Percentiles rank a stretch among this genome's conserved stretches.
phyloP scores from a whole-genome alignment of 805 yeast species.

The Kodamaea kaohsiungensis region DNA sequence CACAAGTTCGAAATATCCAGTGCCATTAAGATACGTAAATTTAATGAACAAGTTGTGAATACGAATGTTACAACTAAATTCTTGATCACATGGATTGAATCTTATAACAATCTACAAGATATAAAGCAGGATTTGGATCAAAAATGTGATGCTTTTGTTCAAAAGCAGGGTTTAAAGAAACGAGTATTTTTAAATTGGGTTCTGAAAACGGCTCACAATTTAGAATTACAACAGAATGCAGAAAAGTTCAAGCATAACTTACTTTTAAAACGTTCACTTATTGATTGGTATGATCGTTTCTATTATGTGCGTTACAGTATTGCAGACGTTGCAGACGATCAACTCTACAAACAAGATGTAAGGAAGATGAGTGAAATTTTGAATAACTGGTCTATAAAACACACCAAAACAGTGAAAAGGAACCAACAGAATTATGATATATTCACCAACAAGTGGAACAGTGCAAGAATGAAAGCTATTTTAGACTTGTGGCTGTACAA shows the following conservation, averaged over 20 bases:
- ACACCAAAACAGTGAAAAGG: conserved; percentile 31
- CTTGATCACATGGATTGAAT: conserved; percentile 23
- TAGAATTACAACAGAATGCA: conserved; percentile 14
- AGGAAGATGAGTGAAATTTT: conserved; percentile 25
- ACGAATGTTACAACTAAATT: conserved; percentile 14
- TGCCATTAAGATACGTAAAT: conserved; percentile 16
- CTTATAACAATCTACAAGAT: conserved; percentile 17
- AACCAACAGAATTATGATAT: conserved; percentile 37
- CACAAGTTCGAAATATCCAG: conserved; percentile 22
- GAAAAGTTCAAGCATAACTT: conserved; percentile 18
- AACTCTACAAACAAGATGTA: conserved; percentile 29
- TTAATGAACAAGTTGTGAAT: conserved; percentile 16
- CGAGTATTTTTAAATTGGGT: conserved; percentile 18
- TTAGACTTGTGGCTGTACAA: conserved; percentile 42
- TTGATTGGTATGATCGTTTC: conserved; percentile 37
- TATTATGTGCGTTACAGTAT: conserved; percentile 23
- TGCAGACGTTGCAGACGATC: conserved; percentile 31
- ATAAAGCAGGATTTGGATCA: conserved; percentile 11
- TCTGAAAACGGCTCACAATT: background rate
- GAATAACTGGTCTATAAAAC: conserved; percentile 38
- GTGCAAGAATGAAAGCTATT: conserved; percentile 25
- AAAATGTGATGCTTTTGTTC: conserved; percentile 8
- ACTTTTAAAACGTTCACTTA: conserved; percentile 26
- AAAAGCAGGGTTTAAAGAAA: background rate
- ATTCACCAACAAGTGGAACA: conserved; percentile 35